Evolutionary conservation across 1,139 yeast genomes (phyloP).

Genomic region (Arxiozyma telluris): DNA sequence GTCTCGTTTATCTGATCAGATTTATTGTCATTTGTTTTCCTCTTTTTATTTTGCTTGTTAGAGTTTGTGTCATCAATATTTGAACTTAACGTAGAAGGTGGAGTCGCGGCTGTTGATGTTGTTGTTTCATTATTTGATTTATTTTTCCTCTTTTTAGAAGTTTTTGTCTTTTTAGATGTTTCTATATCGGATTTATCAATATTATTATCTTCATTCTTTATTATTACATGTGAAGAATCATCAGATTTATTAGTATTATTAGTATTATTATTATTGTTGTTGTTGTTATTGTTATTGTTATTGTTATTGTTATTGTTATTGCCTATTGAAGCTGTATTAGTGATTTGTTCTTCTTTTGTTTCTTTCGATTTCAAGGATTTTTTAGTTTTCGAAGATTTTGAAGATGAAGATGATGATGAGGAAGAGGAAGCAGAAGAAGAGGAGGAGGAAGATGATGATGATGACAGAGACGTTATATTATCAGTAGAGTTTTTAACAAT

Average conservation of each 20-base stretch:
- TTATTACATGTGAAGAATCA: not conserved
- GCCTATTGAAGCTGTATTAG: not conserved
- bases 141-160: slow-evolving; percentile 1
- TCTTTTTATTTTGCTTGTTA: slow-evolving; percentile 2
- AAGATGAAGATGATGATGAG: not conserved
- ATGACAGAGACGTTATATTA: not conserved
- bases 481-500: slow-evolving; percentile 9
- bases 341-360: not conserved
- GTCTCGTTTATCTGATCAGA: not conserved
- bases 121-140: not conserved
- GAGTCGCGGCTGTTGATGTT: not conserved
- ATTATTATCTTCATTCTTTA: not conserved
- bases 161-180: not conserved
- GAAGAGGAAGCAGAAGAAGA: not conserved
- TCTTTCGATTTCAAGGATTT: not conserved
- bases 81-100: not conserved
- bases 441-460: not conserved
- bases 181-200: not conserved
- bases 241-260: not conserved
- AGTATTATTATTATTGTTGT: not conserved
- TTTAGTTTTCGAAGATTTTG: no score
- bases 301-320: no score
- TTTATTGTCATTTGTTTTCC: slow-evolving; percentile 1
- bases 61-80: not conserved
- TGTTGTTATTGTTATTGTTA: not conserved